Evolutionary conservation across 2,329 filamentous ascomycete species (phyloP), one percentile per base, ranked within the genome.

Genomic region (Diaporthe amygdali): DNA sequence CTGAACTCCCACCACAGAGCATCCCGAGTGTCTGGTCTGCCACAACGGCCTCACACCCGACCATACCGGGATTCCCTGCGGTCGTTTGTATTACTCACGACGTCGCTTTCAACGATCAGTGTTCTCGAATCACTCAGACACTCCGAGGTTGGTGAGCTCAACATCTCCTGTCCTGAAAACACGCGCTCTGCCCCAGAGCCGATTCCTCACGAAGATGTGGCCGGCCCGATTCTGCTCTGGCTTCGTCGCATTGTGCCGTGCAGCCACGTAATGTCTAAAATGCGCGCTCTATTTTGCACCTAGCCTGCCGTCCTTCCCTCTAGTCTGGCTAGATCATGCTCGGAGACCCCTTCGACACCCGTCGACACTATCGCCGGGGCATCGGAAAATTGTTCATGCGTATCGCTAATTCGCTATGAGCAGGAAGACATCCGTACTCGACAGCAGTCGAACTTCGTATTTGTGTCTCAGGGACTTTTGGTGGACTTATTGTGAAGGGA

Each of bases 61-160:
- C 56, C 55, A 39, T 59, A 67, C 71, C 66, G 56, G 71, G 71
- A 71, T 71, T 73, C 71, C 71, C 71, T 73, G 71, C 64, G 56
- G 56, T 39, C 64, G 44, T 39, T 54, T 61, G 69, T 66, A 66
- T 61, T 34, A 69, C 56, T 47, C 17, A 59, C 52, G 52, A 68
- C 51, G 46, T 54, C 30, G 27, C 22, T 32, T 68, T 32, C 52
- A 47, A 20, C 41, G 15, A 39, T 46, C 15, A 7, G 37, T 22
- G n/a, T 22, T 41, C 44, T 25, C 39, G 17, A 56, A 55, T 9
- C 32, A 41, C 49, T 20, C 10, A 25, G 27, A 54, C 27, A n/a
- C n/a, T 20, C 20, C 41, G 41, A 64, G 59, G 44, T 49, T 37
- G 30, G 59, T 64, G n/a, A 37, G 44, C 27, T 6, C 44, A 49